Percentiles rank a stretch among this genome's conserved stretches.
Conservation (phyloP, 352 stramenopile genomes). For the Globisporangium okanoganense region DNA sequence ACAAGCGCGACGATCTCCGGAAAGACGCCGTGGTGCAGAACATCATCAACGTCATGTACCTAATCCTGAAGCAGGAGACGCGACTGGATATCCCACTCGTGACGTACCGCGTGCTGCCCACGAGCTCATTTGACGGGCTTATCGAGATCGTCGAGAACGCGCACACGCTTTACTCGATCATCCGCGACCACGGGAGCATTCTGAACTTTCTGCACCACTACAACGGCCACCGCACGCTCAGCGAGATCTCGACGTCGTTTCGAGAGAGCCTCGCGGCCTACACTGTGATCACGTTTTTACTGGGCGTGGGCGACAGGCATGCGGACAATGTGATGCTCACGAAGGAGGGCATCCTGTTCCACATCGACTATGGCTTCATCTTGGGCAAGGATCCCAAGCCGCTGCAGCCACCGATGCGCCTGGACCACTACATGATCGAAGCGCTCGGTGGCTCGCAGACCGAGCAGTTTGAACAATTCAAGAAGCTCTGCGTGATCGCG, state of each 20-base stretch:
- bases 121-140: constrained; percentile 78
- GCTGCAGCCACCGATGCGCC: constrained; percentile 95
- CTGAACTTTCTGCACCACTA: constrained; percentile 85
- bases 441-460: constrained; percentile 77
- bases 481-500: constrained; percentile 80
- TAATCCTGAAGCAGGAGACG: constrained; percentile 83
- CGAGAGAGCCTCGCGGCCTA: constrained; percentile 95
- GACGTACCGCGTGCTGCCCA: constrained; percentile 84
- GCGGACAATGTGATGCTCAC: constrained; percentile 99
- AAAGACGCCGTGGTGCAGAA: constrained; percentile 86
- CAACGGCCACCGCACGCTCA: constrained; percentile 82
- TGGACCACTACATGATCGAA: constrained; percentile 93
- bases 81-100: constrained; percentile 75
- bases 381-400: constrained; percentile 98
- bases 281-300: constrained; percentile 99
- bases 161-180: constrained; percentile 84
- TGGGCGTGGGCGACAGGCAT: constrained; percentile 98
- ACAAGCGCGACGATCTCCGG: constrained; percentile 83
- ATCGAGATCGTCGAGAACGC: constrained; percentile 88
- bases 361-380: constrained; percentile 99
- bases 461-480: constrained; percentile 81
- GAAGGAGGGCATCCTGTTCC: constrained; percentile 96
- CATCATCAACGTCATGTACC: constrained; percentile 89
- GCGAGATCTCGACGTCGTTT: constrained; percentile 82
- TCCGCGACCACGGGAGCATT: constrained; percentile 75